Base-by-base conservation (phyloP, 2,329 filamentous ascomycete genomes). In the Diplodia sapinea region DNA sequence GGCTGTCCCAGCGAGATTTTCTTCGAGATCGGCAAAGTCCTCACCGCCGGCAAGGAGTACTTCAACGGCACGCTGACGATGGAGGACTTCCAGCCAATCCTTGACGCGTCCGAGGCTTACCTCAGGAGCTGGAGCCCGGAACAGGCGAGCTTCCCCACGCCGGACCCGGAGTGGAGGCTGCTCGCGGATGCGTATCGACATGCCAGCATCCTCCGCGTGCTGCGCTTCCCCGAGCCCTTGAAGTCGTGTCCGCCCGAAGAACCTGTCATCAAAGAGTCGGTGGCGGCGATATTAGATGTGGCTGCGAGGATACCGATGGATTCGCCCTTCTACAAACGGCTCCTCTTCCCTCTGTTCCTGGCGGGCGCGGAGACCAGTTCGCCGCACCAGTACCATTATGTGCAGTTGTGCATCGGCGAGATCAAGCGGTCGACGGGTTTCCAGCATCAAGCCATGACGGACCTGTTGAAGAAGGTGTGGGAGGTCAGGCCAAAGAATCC, bases 321-420 rank as follows among this genome's bases (percentile, higher is more conserved):
- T 26, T 70, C 67, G 7, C 56, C 68, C 1, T 69, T 68, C 49
- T 69, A 65, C 62, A 71, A 71, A 29, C 64, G 70, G 1, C 62
- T 71, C 0, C 55, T 71, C 2, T 71, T 71, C 33, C 69, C 70
- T 12, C 67, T 71, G 4, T 71, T 71, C 49, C 40, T 71, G 12
- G 70, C 70, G 13, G 70, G 64, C 3, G 70, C 65, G n/a, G 70
- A 71, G 1, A 71, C 70, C 6, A 63, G 31, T 20, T 69, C 69
- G 4, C 68, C 68, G 13, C 70, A 71, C 36, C 70, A 71, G 38
- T 66, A 69, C 47, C 69, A 70, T 57, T 71, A 71, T 38, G 68
- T 66, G 9, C 38, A 63, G 8, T 40, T 71, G 43, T 71, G 69
- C 52, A 56, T 71, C 11, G 56, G 69, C 8, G 38, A 71, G 31